These are phyloP conservation scores for Rhizoclosmatium globosum DNA, from an alignment of 192 early-diverging fungal genomes.

Conservation along the genomic window DNA sequence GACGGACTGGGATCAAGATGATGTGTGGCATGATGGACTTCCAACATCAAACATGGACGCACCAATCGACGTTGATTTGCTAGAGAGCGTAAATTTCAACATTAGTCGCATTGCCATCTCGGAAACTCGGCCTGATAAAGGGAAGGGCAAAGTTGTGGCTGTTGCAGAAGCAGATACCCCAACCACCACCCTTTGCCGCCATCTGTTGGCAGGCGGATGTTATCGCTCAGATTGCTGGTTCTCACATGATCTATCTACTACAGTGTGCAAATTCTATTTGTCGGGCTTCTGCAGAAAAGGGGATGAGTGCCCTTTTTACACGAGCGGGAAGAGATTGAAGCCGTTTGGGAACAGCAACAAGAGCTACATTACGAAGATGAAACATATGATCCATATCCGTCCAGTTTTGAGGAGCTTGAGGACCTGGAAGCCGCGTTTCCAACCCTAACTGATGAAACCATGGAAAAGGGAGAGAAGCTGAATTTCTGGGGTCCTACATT, in stretches of 20 bases:
- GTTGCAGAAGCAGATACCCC: neutral
- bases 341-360: neutral
- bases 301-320: slow-evolving; percentile 54
- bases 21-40: neutral
- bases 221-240: slow-evolving; percentile 62
- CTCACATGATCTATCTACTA: slow-evolving; percentile 51
- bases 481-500: slow-evolving; percentile 55
- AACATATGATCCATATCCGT: neutral
- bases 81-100: slow-evolving; percentile 9
- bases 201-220: slow-evolving; percentile 57
- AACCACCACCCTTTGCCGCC: slow-evolving; percentile 50
- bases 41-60: neutral
- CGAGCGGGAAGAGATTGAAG: slow-evolving; percentile 12
- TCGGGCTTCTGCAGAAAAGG: slow-evolving; percentile 53
- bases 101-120: neutral
- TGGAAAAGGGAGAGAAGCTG: slow-evolving; percentile 9
- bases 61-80: neutral
- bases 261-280: slow-evolving; percentile 60
- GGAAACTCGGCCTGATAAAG: neutral
- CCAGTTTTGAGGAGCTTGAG: slow-evolving; percentile 26
- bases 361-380: slow-evolving; percentile 3
- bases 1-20: neutral
- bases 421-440: slow-evolving; percentile 39
- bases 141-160: neutral
- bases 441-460: neutral